Base-by-base conservation (phyloP, 768 basidiomycete species). In the Hygrophorus pudorinus region DNA sequence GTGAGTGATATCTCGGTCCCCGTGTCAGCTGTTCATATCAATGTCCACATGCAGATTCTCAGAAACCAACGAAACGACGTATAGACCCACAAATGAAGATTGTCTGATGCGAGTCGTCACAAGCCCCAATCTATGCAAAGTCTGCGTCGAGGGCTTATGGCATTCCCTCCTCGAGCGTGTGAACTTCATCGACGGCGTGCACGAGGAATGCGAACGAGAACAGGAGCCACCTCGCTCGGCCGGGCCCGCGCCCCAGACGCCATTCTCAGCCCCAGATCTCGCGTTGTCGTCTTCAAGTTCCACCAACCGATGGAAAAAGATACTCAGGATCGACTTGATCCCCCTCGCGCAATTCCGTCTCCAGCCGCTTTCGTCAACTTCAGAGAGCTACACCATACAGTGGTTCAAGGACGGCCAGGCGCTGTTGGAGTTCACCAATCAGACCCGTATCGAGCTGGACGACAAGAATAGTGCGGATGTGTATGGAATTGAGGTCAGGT, bases 1-100 rank as follows among this genome's bases (percentile, higher is more conserved):
- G 81, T 85, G 49, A 4, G 6, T 7, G 7, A 10, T 14, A 16
- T n/a, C 14, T 24, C 34, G 29, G 6, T 18, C 31, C 38, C 12
- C 6, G 20, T 24, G 13, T 35, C 24, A 17, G 16, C n/a, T n/a
- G n/a, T 38, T 21, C 16, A 43, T 29, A 31, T 24, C 16, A 1
- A 13, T 6, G 37, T 9, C n/a, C 14, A 32, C 28, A 38, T 21
- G 17, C 48, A 85, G 83, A 14, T 86, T 72, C 55, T 82, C 80
- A 0, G 67, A 78, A 28, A 58, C 64, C 31, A 85, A 87, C 52
- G 58, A 59, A 41, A 86, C 81, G 0, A 72, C 74, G 2, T 88
- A 82, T 60, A 74, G 86, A n/a, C 86, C 86, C 3, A 88, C 85
- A 2, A 85, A 86, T 50, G 79, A 85, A 48, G 81, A 79, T 57